Percentiles rank a stretch among this genome's conserved stretches.
These are phyloP conservation scores for Rhexocercosporidium sp. DNA, from an alignment of 2,329 filamentous ascomycete genomes.

Conservation along the genomic window DNA sequence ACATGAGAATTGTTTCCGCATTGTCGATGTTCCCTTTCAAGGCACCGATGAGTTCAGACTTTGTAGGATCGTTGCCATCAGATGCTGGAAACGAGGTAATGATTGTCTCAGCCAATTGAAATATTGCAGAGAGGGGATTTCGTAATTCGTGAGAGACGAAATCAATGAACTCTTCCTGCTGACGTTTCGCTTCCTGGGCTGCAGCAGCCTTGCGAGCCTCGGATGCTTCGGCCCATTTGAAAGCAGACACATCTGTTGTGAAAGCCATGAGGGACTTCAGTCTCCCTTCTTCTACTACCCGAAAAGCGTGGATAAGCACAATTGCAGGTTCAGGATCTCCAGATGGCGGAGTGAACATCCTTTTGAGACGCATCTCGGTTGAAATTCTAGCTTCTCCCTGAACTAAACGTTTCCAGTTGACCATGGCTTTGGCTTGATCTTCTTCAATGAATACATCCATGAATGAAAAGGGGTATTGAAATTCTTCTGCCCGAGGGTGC, in stretches of 20 bases:
- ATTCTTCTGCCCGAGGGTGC: conserved; percentile 23
- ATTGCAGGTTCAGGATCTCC: conserved; percentile 37
- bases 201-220: conserved; percentile 53
- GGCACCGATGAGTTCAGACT: conserved; percentile 55
- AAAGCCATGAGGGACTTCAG: conserved; percentile 38
- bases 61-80: conserved; percentile 37
- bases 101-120: conserved; percentile 77
- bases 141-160: conserved; percentile 75
- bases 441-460: conserved; percentile 34
- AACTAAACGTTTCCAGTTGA: conserved; percentile 31
- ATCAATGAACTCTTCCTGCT: conserved; percentile 84
- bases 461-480: conserved; percentile 30
- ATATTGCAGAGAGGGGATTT: conserved; percentile 75
- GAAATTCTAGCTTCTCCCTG: conserved; percentile 33
- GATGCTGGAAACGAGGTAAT: conserved; percentile 53
- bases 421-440: conserved; percentile 27
- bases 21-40: conserved; percentile 66
- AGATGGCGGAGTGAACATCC: conserved; percentile 35
- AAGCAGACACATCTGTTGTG: conserved; percentile 38
- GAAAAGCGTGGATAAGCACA: conserved; percentile 31
- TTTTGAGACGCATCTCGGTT: conserved; percentile 34
- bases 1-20: conserved; percentile 78
- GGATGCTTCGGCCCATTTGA: conserved; percentile 38
- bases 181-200: conserved; percentile 64
- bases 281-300: conserved; percentile 32